phyloP scores from a whole-genome alignment of 2,329 filamentous ascomycete species.

The Teratosphaeria epicoccoides region DNA sequence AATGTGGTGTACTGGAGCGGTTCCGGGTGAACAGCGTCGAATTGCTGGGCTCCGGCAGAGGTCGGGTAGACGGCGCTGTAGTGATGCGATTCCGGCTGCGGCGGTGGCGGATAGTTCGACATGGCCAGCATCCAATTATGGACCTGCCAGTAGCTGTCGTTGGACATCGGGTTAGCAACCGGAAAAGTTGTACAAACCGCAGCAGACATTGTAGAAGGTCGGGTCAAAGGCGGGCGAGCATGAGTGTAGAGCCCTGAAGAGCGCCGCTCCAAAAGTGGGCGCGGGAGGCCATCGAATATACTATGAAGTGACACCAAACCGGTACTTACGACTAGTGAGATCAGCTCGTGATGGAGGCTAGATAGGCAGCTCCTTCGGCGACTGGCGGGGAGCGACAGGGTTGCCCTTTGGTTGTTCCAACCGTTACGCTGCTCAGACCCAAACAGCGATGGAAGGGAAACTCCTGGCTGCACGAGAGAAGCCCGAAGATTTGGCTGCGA shows the following conservation, averaged over 20 bases:
- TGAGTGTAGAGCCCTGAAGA: background rate
- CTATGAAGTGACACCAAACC: slow-evolving; percentile 1
- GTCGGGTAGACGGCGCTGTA: slow-evolving; percentile 25
- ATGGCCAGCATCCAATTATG: slow-evolving; percentile 28
- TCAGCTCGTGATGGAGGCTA: slow-evolving; percentile 1
- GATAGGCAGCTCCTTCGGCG: background rate
- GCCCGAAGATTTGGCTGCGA: slow-evolving; percentile 1
- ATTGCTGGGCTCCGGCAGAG: slow-evolving; percentile 21
- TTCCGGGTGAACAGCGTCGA: slow-evolving; percentile 24
- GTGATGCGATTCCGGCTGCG: slow-evolving; percentile 25
- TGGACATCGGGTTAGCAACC: slow-evolving; percentile 21
- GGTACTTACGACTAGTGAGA: slow-evolving; percentile 7
- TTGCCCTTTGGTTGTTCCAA: background rate
- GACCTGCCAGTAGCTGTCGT: slow-evolving; percentile 25
- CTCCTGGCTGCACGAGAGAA: slow-evolving; percentile 1
- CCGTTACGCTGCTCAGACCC: slow-evolving; percentile 1
- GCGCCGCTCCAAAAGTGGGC: background rate
- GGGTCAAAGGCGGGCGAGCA: slow-evolving; percentile 3
- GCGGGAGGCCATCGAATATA: slow-evolving; percentile 2
- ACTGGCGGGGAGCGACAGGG: background rate
- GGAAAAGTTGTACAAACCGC: slow-evolving; percentile 4
- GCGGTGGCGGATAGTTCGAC: slow-evolving; percentile 28
- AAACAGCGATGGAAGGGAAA: background rate
- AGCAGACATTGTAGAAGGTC: slow-evolving; percentile 4
- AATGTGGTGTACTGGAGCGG: slow-evolving; percentile 25